phyloP scores from a whole-genome alignment of 148 eudicot species.

The Fagopyrum tataricum region DNA sequence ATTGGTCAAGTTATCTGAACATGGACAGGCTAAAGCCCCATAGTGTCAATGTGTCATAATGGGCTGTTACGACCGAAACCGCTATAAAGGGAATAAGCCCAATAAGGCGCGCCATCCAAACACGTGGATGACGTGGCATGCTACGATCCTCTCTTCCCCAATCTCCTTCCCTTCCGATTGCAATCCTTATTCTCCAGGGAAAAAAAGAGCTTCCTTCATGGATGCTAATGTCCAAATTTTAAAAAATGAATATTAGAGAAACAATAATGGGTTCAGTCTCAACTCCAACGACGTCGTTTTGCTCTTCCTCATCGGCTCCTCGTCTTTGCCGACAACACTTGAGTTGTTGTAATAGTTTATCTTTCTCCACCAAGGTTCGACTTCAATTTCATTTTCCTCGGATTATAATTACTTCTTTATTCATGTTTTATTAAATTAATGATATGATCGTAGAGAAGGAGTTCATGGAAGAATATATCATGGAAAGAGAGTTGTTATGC shows the following conservation, averaged over 20 bases:
- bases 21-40: too few species aligned
- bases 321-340: background rate
- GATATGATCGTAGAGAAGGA: background rate
- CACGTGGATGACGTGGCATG: conserved; percentile 6
- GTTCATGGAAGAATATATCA: conserved; percentile 4
- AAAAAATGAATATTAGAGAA: background rate
- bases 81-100: too few species aligned
- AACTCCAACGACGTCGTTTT: conserved; percentile 11
- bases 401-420: background rate
- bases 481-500: background rate
- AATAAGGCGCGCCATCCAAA: too few species aligned
- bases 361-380: conserved; percentile 1
- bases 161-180: background rate
- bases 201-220: background rate
- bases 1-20: too few species aligned
- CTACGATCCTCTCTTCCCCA: conserved; percentile 3
- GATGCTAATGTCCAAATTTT: background rate
- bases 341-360: background rate
- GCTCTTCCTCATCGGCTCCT: conserved; percentile 1
- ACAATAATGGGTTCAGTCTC: background rate
- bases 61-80: too few species aligned
- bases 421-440: background rate
- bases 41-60: too few species aligned
- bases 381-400: background rate
- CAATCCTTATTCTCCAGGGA: background rate